Evolutionary conservation across 2,329 filamentous ascomycete species (phyloP).

Genomic region (Phaeosphaeriaceae sp.): DNA sequence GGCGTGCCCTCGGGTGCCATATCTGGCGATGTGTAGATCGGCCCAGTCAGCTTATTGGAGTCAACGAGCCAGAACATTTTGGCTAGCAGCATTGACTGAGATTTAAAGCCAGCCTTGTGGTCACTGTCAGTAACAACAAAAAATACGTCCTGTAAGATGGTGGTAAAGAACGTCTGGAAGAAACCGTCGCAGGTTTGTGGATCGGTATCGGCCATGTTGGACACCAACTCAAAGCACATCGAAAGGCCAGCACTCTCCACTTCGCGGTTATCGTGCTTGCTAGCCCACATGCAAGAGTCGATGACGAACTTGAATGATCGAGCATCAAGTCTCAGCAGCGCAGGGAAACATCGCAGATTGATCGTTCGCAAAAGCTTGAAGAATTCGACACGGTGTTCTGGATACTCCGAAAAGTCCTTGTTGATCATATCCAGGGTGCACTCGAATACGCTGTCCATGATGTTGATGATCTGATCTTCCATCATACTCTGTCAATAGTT

Average conservation of each 20-base stretch:
- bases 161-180: slow-evolving; percentile 97
- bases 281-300: slow-evolving; percentile 99
- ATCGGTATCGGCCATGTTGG: slow-evolving; percentile 95
- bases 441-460: slow-evolving; percentile 99
- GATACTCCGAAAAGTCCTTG: slow-evolving; percentile 99
- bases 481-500: slow-evolving; percentile 72
- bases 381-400: slow-evolving; percentile 98
- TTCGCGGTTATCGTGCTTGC: slow-evolving; percentile 98
- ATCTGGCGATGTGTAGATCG: slow-evolving; percentile 79
- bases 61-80: slow-evolving; percentile 97
- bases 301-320: slow-evolving; percentile 99
- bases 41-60: slow-evolving; percentile 86
- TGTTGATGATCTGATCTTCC: slow-evolving; percentile 96
- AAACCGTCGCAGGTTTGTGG: slow-evolving; percentile 86
- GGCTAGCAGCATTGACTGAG: slow-evolving; percentile 89
- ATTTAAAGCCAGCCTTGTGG: slow-evolving; percentile 99
- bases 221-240: slow-evolving; percentile 97
- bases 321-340: slow-evolving; percentile 90
- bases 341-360: slow-evolving; percentile 96
- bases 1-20: slow-evolving; percentile 82
- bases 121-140: slow-evolving; percentile 97
- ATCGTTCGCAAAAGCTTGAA: slow-evolving; percentile 96
- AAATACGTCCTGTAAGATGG: slow-evolving; percentile 96
- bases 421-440: slow-evolving; percentile 99
- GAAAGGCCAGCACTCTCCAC: slow-evolving; percentile 95